phyloP scores from a whole-genome alignment of 108 stramenopile genomes.

The Chaetoceros muelleri region DNA sequence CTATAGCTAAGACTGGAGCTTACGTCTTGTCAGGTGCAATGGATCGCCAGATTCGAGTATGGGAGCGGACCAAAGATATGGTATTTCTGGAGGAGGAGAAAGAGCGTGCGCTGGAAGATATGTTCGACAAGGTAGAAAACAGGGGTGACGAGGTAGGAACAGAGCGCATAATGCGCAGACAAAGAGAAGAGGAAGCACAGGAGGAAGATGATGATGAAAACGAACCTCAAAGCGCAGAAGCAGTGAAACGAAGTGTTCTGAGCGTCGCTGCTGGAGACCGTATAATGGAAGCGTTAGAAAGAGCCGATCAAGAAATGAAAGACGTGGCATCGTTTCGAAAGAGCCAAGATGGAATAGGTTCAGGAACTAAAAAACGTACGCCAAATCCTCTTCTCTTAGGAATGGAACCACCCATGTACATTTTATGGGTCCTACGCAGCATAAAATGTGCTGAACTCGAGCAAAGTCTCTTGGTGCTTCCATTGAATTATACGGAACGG shows the following conservation, averaged over 20 bases:
- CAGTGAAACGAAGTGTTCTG: constrained; percentile 70
- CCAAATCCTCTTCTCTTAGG: constrained; percentile 74
- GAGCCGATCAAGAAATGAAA: constrained; percentile 79
- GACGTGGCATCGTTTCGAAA: constrained; percentile 39
- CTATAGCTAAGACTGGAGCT: constrained; percentile 76
- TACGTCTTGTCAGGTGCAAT: constrained; percentile 83
- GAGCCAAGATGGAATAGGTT: constrained; percentile 20
- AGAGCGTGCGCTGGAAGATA: constrained; percentile 82
- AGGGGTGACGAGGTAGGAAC: constrained; percentile 41
- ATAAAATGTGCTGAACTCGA: constrained; percentile 88
- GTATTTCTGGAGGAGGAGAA: constrained; percentile 96
- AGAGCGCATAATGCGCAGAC: constrained; percentile 31
- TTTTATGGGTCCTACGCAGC: constrained; percentile 73
- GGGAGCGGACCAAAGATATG: constrained; percentile 94
- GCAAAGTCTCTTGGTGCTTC: constrained; percentile 83
- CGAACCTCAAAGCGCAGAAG: constrained; percentile 78
- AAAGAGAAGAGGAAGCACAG: constrained; percentile 30
- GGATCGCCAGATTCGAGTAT: constrained; percentile 93
- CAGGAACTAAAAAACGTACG: constrained; percentile 18
- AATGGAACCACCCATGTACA: constrained; percentile 75
- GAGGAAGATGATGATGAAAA: constrained; percentile 30
- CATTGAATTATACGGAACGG: constrained; percentile 66
- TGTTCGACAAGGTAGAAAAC: constrained; percentile 72
- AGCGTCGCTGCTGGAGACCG: constrained; percentile 87
- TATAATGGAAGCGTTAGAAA: constrained; percentile 88